A percentile compares a stretch with the other conserved stretches of the same genome.
phyloP scores from a whole-genome alignment of 2,329 filamentous ascomycete genomes.

The Sarocladiaceae sp. region DNA sequence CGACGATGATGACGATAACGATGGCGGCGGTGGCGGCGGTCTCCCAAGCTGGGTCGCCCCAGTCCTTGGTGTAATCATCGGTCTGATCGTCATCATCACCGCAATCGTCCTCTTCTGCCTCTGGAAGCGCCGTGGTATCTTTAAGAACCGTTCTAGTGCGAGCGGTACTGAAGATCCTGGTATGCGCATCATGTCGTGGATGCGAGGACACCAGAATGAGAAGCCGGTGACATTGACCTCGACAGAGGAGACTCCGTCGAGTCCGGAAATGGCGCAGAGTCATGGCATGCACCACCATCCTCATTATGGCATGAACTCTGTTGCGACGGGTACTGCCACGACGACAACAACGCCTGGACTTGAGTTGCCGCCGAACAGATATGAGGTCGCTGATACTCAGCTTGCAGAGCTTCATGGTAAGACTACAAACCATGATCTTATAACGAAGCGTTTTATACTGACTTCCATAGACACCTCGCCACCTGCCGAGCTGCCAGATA shows the following conservation, averaged over 20 bases:
- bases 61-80: slow-evolving; percentile 58
- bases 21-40: slow-evolving; percentile 27
- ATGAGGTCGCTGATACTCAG: slow-evolving; percentile 39
- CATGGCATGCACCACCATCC: slow-evolving; percentile 13
- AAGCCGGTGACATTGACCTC: slow-evolving; percentile 44
- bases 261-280: slow-evolving; percentile 35
- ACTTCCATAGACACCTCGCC: slow-evolving; percentile 37
- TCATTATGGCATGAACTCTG: slow-evolving; percentile 5
- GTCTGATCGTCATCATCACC: slow-evolving; percentile 50
- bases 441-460: background rate
- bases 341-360: slow-evolving; percentile 14
- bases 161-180: slow-evolving; percentile 41
- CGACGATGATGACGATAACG: slow-evolving; percentile 18
- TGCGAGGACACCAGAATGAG: slow-evolving; percentile 26
- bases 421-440: slow-evolving; percentile 13
- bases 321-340: slow-evolving; percentile 10
- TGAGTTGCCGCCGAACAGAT: slow-evolving; percentile 13
- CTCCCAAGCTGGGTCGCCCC: slow-evolving; percentile 57
- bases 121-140: slow-evolving; percentile 44
- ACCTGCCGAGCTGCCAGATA: slow-evolving; percentile 41
- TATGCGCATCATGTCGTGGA: slow-evolving; percentile 48
- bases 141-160: slow-evolving; percentile 32
- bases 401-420: slow-evolving; percentile 46
- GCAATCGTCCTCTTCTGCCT: slow-evolving; percentile 48
- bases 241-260: slow-evolving; percentile 34